Evolutionary conservation across 495 filamentous ascomycete species (phyloP), one percentile per base, ranked within the genome.

Genomic region (Penicillium bialowiezense): DNA sequence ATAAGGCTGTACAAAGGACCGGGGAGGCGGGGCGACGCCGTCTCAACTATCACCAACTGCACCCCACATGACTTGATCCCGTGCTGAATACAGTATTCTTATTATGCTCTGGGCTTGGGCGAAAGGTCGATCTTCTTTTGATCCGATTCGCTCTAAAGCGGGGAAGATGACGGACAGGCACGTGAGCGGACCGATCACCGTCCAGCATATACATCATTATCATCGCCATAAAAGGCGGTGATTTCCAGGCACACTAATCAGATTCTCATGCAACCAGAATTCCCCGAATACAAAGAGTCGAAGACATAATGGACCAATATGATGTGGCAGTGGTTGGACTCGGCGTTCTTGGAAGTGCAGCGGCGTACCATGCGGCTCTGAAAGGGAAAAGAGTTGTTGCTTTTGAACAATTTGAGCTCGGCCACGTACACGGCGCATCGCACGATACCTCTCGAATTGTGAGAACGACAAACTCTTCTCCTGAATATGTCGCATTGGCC

Each of bases 391-490:
- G 48, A 43, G 54, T 56, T n/a, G 10, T 56, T 19, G 54, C 38
- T 12, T 38, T 52, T 24, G 54, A 56, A 26, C 49, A 56, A 29
- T 56, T 56, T 34, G 54, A 56, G 26, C 31, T 56, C 1, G 49
- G 54, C 2, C 49, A 56, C 35, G 54, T 56, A 7, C 44, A 45
- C 20, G 54, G 54, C n/a, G 54, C 54, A n/a, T 56, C 54, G 0
- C 54, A 56, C n/a, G 54, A 56, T 31, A 56, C 54, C 7, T 56
- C 54, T 1, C 44, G 54, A 0, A 56, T 52, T 35, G 44, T 56
- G 7, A 37, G 54, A 24, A 56, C 50, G n/a, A 43, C 50, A 15
- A 52, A 56, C 21, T 31, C 42, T 0, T 17, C 40, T 21, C 43
- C 54, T 1, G 43, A 56, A 40, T 52, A 56, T 48, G 54, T 56